Percentiles rank a stretch among this genome's conserved stretches.
Evolutionary conservation across 2,329 filamentous ascomycete genomes (phyloP).

Genomic region (Calonectria multiphialidica): DNA sequence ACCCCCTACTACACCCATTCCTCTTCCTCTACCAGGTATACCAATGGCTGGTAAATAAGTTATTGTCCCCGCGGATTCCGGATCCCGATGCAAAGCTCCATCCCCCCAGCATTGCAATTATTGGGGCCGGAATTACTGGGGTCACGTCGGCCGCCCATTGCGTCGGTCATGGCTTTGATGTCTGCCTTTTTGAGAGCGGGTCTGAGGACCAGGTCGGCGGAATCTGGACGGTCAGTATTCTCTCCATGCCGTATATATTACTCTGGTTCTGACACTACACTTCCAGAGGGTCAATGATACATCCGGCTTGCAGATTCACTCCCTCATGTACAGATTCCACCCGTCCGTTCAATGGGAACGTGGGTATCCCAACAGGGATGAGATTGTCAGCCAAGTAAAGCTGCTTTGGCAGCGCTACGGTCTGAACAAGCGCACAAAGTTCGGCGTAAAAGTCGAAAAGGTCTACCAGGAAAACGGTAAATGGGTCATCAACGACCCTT

Average conservation of each 20-base stretch:
- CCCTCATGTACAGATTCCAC: conserved; percentile 89
- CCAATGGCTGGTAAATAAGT: conserved; percentile 72
- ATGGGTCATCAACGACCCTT: conserved; percentile 82
- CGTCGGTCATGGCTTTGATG: conserved; percentile 87
- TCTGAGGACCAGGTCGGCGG: conserved; percentile 76
- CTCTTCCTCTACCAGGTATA: conserved; percentile 73
- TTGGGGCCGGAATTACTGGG: conserved; percentile 79
- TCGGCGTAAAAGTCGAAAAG: conserved; percentile 76
- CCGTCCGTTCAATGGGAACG: conserved; percentile 80
- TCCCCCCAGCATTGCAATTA: conserved; percentile 75
- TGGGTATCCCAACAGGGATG: conserved; percentile 52
- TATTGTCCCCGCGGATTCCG: conserved; percentile 79
- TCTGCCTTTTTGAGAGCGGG: conserved; percentile 82
- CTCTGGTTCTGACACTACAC: background rate
- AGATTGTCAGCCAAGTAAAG: conserved; percentile 57
- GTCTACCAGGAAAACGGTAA: conserved; percentile 77
- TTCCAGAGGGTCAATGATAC: conserved; percentile 81
- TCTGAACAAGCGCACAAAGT: conserved; percentile 77
- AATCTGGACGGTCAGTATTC: conserved; percentile 78
- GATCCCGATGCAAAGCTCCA: conserved; percentile 66
- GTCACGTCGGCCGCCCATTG: conserved; percentile 86
- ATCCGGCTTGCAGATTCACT: conserved; percentile 86
- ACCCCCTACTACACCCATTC: conserved; percentile 64
- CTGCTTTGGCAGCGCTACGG: conserved; percentile 79
- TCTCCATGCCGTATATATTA: background rate